phyloP scores from a whole-genome alignment of 2,329 filamentous ascomycete species.

The Zymoseptoria brevis region DNA sequence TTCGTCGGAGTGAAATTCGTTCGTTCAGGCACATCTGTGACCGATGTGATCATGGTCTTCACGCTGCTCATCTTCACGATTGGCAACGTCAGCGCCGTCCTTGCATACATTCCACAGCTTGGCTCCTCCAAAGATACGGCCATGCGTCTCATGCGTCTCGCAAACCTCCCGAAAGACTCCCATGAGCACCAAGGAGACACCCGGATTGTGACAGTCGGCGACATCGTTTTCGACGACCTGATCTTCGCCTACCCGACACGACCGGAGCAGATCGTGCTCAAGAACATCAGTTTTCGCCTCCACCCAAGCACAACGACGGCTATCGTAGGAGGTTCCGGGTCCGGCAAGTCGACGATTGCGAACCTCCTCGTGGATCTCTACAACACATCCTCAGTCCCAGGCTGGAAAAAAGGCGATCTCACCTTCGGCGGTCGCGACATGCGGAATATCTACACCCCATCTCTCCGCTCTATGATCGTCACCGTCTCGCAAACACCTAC shows the following conservation, averaged over 20 bases:
- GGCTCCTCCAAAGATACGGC: slow-evolving; percentile 66
- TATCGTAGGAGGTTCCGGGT: slow-evolving; percentile 75
- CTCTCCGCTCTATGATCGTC: slow-evolving; percentile 54
- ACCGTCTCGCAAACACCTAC: slow-evolving; percentile 64
- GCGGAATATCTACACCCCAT: slow-evolving; percentile 49
- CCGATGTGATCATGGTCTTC: slow-evolving; percentile 63
- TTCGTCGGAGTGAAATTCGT: slow-evolving; percentile 69
- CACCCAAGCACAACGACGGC: slow-evolving; percentile 58
- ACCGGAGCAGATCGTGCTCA: slow-evolving; percentile 48
- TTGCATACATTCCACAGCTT: slow-evolving; percentile 73
- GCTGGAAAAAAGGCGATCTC: slow-evolving; percentile 36
- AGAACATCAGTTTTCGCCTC: slow-evolving; percentile 59
- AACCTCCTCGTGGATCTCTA: slow-evolving; percentile 69
- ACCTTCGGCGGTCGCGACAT: slow-evolving; percentile 54
- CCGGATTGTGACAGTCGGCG: slow-evolving; percentile 37
- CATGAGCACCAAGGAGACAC: slow-evolving; percentile 51
- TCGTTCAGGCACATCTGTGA: slow-evolving; percentile 43
- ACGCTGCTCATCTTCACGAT: slow-evolving; percentile 79
- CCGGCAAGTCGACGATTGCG: slow-evolving; percentile 82
- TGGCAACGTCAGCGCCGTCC: slow-evolving; percentile 59
- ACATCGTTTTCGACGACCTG: slow-evolving; percentile 55
- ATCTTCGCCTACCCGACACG: slow-evolving; percentile 64
- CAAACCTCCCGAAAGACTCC: slow-evolving; percentile 50
- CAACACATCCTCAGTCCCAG: slow-evolving; percentile 47
- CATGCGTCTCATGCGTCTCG: slow-evolving; percentile 62